A percentile compares a stretch with the other conserved stretches of the same genome.
These are phyloP conservation scores for Rubia yunnanensis DNA, from an alignment of 257 asterid genomes.

Conservation along the genomic window DNA sequence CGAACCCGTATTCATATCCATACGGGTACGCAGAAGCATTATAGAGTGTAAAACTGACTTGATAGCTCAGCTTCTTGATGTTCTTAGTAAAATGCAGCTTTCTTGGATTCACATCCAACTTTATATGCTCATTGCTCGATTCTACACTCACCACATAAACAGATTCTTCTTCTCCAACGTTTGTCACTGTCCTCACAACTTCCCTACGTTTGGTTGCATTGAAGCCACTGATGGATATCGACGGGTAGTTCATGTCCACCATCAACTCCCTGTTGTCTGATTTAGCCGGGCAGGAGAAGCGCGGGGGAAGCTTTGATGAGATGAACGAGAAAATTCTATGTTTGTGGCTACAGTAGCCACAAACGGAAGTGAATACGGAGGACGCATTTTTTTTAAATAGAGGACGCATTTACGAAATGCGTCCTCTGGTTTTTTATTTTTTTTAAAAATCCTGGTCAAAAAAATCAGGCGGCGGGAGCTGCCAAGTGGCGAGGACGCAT, in stretches of 20 bases:
- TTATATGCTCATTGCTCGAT: slow-evolving; percentile 17
- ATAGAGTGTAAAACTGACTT: slow-evolving; percentile 35
- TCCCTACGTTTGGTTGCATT: slow-evolving; percentile 24
- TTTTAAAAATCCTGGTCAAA: no score
- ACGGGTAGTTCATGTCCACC: not conserved
- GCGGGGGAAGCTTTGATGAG: not conserved
- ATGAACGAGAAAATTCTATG: no score
- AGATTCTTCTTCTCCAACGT: slow-evolving; percentile 28
- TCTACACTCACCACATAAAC: slow-evolving; percentile 38
- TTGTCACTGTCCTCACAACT: slow-evolving; percentile 50
- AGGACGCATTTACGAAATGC: no score
- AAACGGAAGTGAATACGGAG: no score
- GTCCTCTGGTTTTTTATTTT: no score
- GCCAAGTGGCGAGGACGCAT: no score
- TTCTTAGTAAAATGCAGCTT: slow-evolving; percentile 45
- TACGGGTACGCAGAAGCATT: slow-evolving; percentile 30
- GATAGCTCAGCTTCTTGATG: slow-evolving; percentile 40
- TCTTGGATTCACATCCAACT: slow-evolving; percentile 48
- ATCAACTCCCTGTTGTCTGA: not conserved
- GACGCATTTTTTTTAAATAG: no score
- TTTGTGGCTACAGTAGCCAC: no score
- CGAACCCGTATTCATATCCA: slow-evolving; percentile 14
- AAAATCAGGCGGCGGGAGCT: no score
- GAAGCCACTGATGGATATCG: not conserved
- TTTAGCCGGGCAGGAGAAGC: not conserved